Percentiles rank a stretch among this genome's conserved stretches.
Evolutionary conservation across 345 rosid species (phyloP).

Genomic region (Corchorus capsularis): DNA sequence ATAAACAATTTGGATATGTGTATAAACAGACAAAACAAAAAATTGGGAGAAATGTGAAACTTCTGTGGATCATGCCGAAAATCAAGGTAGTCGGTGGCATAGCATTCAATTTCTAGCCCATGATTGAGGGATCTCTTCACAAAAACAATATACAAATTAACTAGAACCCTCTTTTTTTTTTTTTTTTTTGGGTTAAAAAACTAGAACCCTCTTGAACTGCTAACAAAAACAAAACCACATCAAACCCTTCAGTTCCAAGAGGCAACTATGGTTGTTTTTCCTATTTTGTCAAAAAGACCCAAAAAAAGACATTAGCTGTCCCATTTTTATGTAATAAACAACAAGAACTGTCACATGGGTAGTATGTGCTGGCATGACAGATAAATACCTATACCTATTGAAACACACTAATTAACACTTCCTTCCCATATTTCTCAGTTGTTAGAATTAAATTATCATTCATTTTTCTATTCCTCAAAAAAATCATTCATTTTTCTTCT

Average conservation of each 20-base stretch:
- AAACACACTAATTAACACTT: background rate
- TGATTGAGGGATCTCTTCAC: background rate
- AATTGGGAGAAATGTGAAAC: background rate
- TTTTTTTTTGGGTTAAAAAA: no score
- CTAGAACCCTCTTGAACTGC: no score
- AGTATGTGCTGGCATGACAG: constrained; percentile 29
- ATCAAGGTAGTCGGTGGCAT: background rate
- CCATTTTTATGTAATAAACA: constrained; percentile 2
- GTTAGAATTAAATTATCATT: background rate
- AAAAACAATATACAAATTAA: no score
- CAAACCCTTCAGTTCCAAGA: no score
- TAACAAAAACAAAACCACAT: no score
- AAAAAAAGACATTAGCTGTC: constrained; percentile 23
- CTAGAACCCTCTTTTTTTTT: no score
- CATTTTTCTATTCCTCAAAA: no score
- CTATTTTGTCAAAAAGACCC: background rate
- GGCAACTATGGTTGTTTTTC: no score
- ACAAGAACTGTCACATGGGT: constrained; percentile 33
- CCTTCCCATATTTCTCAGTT: background rate
- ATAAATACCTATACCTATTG: background rate
- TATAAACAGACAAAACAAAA: no score
- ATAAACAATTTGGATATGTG: no score
- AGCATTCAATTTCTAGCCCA: constrained; percentile 4
- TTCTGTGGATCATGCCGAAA: background rate
- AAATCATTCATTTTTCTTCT: background rate